phyloP scores from a whole-genome alignment of 768 basidiomycete genomes.

The Suillus weaverae region DNA sequence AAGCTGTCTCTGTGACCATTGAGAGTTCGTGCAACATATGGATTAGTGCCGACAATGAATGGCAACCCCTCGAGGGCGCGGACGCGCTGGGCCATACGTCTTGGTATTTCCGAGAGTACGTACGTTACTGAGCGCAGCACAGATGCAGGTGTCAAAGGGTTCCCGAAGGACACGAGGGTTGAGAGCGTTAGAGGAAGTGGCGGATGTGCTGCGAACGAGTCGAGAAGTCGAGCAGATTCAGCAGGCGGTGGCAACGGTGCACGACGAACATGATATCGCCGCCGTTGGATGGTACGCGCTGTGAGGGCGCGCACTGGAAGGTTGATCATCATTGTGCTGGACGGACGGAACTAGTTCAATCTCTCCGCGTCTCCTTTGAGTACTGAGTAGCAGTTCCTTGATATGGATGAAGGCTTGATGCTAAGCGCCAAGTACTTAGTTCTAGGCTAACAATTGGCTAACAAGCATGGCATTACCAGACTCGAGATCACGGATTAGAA shows the following conservation, averaged over 20 bases:
- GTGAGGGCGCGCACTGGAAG: background rate
- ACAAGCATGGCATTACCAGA: too few relatives aligned
- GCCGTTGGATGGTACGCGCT: conserved; percentile 3
- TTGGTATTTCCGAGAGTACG: conserved; percentile 74
- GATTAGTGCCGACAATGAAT: conserved; percentile 88
- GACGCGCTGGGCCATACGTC: conserved; percentile 72
- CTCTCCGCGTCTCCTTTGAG: background rate
- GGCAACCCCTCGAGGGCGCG: conserved; percentile 74
- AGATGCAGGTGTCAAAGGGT: conserved; percentile 68
- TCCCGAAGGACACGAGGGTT: conserved; percentile 72
- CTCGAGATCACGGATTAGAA: background rate
- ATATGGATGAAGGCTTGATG: background rate
- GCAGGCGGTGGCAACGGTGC: conserved; percentile 50
- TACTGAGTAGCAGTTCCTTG: background rate
- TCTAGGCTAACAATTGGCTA: too few relatives aligned
- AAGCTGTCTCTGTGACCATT: conserved; percentile 72
- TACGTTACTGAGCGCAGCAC: conserved; percentile 74
- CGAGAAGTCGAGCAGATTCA: conserved; percentile 59
- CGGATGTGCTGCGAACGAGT: conserved; percentile 60
- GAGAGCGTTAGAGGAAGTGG: conserved; percentile 72
- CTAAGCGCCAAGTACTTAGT: too few relatives aligned
- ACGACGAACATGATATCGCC: conserved; percentile 32
- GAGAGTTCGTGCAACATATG: conserved; percentile 74
- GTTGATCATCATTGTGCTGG: background rate
- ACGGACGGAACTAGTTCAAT: background rate